phyloP scores from a whole-genome alignment of 441 rosid species.

The Mallotus repandus region DNA sequence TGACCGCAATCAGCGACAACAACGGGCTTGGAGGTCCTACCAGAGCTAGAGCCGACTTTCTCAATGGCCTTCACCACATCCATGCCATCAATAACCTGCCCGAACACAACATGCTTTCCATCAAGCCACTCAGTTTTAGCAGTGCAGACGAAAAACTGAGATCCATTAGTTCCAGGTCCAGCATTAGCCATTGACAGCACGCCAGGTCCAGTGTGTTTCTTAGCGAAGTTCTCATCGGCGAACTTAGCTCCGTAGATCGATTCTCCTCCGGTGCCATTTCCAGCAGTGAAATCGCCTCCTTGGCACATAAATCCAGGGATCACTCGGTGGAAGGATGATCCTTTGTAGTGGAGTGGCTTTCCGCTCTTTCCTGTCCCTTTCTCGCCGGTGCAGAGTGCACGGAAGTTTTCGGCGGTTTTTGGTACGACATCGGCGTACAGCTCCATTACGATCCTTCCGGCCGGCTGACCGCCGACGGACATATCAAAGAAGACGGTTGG shows the following conservation, averaged over 20 bases:
- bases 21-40: slow-evolving; percentile 54
- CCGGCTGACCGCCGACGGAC: slow-evolving; percentile 54
- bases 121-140: slow-evolving; percentile 73
- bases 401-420: slow-evolving; percentile 78
- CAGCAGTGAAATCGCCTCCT: slow-evolving; percentile 80
- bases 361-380: slow-evolving; percentile 55
- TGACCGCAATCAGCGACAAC: slow-evolving; percentile 77
- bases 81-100: slow-evolving; percentile 70
- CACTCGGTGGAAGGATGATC: slow-evolving; percentile 69
- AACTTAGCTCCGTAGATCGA: slow-evolving; percentile 76
- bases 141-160: slow-evolving; percentile 79
- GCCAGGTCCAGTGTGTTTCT: slow-evolving; percentile 81
- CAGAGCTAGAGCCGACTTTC: slow-evolving; percentile 61
- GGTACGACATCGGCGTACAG: slow-evolving; percentile 66
- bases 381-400: slow-evolving; percentile 88
- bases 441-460: slow-evolving; percentile 79
- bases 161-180: slow-evolving; percentile 63
- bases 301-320: slow-evolving; percentile 81
- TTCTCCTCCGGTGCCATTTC: slow-evolving; percentile 87
- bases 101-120: slow-evolving; percentile 87
- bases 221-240: slow-evolving; percentile 71
- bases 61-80: slow-evolving; percentile 54
- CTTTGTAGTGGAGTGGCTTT: slow-evolving; percentile 78
- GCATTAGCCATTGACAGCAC: slow-evolving; percentile 89
- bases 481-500: slow-evolving; percentile 86